phyloP scores from a whole-genome alignment of 768 basidiomycete genomes.

The Trichaptum fuscoviolaceum region DNA sequence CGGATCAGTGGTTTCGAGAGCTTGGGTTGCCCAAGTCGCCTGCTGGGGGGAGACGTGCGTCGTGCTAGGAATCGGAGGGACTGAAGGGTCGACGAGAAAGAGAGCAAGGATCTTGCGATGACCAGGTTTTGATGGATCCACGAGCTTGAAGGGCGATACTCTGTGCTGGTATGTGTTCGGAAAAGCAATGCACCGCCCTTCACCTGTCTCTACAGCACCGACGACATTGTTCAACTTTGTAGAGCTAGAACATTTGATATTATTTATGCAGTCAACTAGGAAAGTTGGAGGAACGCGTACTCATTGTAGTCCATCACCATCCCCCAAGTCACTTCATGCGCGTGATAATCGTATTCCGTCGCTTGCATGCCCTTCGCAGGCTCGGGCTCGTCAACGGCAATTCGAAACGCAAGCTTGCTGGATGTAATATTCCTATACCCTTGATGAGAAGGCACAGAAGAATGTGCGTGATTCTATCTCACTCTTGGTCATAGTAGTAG shows the following conservation, averaged over 20 bases:
- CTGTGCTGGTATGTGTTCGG: slow-evolving; percentile 39
- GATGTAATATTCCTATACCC: slow-evolving; percentile 28
- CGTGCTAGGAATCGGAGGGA: slow-evolving; percentile 14
- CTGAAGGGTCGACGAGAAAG: slow-evolving; percentile 32
- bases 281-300: background rate
- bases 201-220: slow-evolving; percentile 29
- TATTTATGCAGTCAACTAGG: background rate
- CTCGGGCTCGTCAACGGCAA: slow-evolving; percentile 20
- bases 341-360: slow-evolving; percentile 10
- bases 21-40: slow-evolving; percentile 11
- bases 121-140: slow-evolving; percentile 30
- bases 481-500: slow-evolving; percentile 15
- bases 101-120: slow-evolving; percentile 37
- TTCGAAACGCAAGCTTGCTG: slow-evolving; percentile 27
- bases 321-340: slow-evolving; percentile 23
- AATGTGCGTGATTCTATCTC: slow-evolving; percentile 18
- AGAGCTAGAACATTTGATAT: background rate
- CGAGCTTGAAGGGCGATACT: slow-evolving; percentile 32
- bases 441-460: slow-evolving; percentile 25
- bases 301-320: slow-evolving; percentile 21
- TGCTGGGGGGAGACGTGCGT: slow-evolving; percentile 20
- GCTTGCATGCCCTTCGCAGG: background rate
- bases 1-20: background rate
- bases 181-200: slow-evolving; percentile 34
- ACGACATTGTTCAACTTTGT: slow-evolving; percentile 17